phyloP scores from a whole-genome alignment of 2,329 filamentous ascomycete genomes.

The Phaeosphaeriaceae sp. region DNA sequence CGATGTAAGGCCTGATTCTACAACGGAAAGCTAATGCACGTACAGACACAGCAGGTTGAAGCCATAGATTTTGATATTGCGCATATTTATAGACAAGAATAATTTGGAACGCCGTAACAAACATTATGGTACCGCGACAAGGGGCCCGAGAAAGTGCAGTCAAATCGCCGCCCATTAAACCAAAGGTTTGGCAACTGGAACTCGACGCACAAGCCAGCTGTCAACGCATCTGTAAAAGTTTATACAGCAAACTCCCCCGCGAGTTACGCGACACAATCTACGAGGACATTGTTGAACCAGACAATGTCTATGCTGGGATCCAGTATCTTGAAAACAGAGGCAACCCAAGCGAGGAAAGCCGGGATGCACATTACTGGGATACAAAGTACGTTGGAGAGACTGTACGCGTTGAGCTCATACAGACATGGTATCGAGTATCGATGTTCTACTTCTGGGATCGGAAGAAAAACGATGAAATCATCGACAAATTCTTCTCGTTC shows the following conservation, averaged over 20 bases:
- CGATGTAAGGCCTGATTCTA: no score
- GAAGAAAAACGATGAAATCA: slow-evolving; percentile 2
- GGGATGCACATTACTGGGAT: slow-evolving; percentile 5
- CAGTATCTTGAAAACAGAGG: slow-evolving; percentile 4
- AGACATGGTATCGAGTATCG: slow-evolving; percentile 13
- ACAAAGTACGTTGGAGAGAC: slow-evolving; percentile 3
- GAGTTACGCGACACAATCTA: slow-evolving; percentile 1
- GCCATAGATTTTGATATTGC: no score
- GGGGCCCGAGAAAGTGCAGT: no score
- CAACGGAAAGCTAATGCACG: no score
- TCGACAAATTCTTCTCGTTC: slow-evolving; percentile 2
- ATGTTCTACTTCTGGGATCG: slow-evolving; percentile 13
- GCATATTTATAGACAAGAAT: no score
- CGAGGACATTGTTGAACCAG: background rate
- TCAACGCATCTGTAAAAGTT: background rate
- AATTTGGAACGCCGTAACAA: no score
- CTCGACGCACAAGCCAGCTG: no score
- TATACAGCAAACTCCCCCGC: background rate
- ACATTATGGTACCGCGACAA: no score
- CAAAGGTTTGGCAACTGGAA: no score
- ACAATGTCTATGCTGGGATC: background rate
- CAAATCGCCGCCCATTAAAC: no score
- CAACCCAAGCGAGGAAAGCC: background rate
- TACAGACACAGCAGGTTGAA: no score
- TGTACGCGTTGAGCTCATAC: slow-evolving; percentile 2